Evolutionary conservation across 176 grass and related monocot species (phyloP).

Genomic region (Triticum timopheevii): DNA sequence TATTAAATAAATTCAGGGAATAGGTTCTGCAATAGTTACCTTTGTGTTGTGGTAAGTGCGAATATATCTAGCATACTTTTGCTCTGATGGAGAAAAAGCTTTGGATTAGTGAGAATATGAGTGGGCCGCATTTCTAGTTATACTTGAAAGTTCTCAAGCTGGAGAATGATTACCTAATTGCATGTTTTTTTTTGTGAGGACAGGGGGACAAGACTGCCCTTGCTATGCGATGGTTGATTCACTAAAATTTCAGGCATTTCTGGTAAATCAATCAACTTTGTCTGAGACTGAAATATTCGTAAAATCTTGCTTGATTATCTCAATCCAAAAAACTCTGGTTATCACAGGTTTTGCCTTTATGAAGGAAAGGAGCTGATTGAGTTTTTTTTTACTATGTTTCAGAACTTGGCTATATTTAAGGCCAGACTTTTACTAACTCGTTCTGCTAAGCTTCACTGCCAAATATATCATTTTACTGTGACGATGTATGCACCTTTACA

Average conservation of each 20-base stretch:
- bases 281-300: neutral
- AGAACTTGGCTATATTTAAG: constrained; percentile 81
- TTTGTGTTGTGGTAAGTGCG: neutral
- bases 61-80: neutral
- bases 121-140: neutral
- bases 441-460: neutral
- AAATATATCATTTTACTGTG: neutral
- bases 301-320: neutral
- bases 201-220: constrained; percentile 78
- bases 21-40: too few relatives aligned
- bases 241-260: constrained; percentile 62
- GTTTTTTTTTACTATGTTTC: constrained; percentile 78
- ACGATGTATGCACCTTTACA: neutral
- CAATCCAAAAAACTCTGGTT: constrained; percentile 5
- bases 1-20: too few relatives aligned
- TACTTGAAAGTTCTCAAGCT: constrained; percentile 8
- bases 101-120: constrained; percentile 9
- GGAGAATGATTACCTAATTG: constrained; percentile 13
- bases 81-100: neutral
- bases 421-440: constrained; percentile 34
- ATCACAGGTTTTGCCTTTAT: constrained; percentile 66
- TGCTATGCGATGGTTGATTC: constrained; percentile 72
- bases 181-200: neutral
- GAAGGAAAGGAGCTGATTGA: constrained; percentile 87
- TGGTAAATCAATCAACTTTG: constrained; percentile 45